A percentile compares a stretch with the other conserved stretches of the same genome.
These are phyloP conservation scores for Leccinellum rugosiceps DNA, from an alignment of 768 basidiomycete species.

Conservation along the genomic window DNA sequence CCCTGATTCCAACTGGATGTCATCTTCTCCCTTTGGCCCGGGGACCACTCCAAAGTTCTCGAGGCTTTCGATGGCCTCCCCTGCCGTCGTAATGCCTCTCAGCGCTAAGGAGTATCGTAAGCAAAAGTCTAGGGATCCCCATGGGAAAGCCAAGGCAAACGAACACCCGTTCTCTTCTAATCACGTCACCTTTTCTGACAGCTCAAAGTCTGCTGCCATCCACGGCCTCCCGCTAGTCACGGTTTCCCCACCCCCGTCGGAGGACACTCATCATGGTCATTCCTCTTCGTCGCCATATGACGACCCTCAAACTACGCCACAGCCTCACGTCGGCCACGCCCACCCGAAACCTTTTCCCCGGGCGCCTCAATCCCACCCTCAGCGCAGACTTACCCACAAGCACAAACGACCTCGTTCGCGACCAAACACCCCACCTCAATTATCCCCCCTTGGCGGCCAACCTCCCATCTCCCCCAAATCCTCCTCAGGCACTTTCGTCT, in stretches of 20 bases:
- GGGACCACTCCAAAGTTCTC: slow-evolving; percentile 29
- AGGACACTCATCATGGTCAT: neutral
- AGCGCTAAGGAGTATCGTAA: slow-evolving; percentile 29
- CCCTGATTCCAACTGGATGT: slow-evolving; percentile 26
- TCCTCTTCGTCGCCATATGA: neutral
- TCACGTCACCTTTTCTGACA: slow-evolving; percentile 16
- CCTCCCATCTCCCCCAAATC: slow-evolving; percentile 27
- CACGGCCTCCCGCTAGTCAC: slow-evolving; percentile 9
- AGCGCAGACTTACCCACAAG: slow-evolving; percentile 2
- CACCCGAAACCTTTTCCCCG: slow-evolving; percentile 3
- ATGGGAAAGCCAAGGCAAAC: slow-evolving; percentile 9
- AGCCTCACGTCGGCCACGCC: neutral
- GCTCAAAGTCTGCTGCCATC: neutral
- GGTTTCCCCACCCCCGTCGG: slow-evolving; percentile 15
- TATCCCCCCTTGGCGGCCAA: slow-evolving; percentile 9
- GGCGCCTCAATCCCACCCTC: slow-evolving; percentile 4
- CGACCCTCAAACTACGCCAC: slow-evolving; percentile 3
- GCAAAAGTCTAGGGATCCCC: slow-evolving; percentile 10
- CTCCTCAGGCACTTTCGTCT: slow-evolving; percentile 26
- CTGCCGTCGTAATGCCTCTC: slow-evolving; percentile 31
- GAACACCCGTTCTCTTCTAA: neutral
- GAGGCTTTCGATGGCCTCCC: slow-evolving; percentile 26
- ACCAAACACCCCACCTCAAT: slow-evolving; percentile 16
- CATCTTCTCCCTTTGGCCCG: slow-evolving; percentile 30
- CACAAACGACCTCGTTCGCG: slow-evolving; percentile 16